These are phyloP conservation scores for Cladophialophora bantiana DNA, from an alignment of 2,329 filamentous ascomycete species.

Conservation along the genomic window DNA sequence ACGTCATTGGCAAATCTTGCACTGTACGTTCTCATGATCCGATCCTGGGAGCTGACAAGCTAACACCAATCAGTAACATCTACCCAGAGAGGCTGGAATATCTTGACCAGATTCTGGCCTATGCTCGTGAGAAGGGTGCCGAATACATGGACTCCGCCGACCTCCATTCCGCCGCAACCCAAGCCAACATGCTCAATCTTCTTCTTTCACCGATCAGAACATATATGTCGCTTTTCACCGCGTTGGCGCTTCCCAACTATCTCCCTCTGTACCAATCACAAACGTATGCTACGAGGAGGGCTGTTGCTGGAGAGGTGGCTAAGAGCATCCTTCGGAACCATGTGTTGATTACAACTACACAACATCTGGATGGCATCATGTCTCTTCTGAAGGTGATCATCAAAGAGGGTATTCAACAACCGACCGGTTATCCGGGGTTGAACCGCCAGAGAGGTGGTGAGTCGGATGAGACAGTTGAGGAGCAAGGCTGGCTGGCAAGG, in stretches of 20 bases:
- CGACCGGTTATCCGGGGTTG: slow-evolving; percentile 82
- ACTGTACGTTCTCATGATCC: slow-evolving; percentile 59
- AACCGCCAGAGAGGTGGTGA: slow-evolving; percentile 77
- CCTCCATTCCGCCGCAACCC: slow-evolving; percentile 83
- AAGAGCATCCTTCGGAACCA: slow-evolving; percentile 82
- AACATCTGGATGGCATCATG: slow-evolving; percentile 86
- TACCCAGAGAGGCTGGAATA: slow-evolving; percentile 85
- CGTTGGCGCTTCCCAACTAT: slow-evolving; percentile 88
- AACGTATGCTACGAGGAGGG: slow-evolving; percentile 87
- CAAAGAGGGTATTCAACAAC: slow-evolving; percentile 85
- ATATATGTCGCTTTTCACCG: slow-evolving; percentile 96
- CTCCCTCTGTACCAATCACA: slow-evolving; percentile 89
- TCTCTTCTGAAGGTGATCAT: slow-evolving; percentile 90
- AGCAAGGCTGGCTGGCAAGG: slow-evolving; percentile 95
- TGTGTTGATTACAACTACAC: slow-evolving; percentile 76
- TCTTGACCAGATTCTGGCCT: slow-evolving; percentile 90
- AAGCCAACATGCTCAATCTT: slow-evolving; percentile 86
- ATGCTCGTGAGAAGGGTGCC: slow-evolving; percentile 82
- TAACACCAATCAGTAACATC: slow-evolving; percentile 69
- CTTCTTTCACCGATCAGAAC: slow-evolving; percentile 89
- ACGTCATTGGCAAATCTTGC: slow-evolving; percentile 95
- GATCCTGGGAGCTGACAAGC: slow-evolving; percentile 24
- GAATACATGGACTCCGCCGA: slow-evolving; percentile 96
- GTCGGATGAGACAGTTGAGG: slow-evolving; percentile 96
- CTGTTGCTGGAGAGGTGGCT: slow-evolving; percentile 88